A percentile compares a stretch with the other conserved stretches of the same genome.
Evolutionary conservation across 306 rosid genomes (phyloP).

Genomic region (Prunus armeniaca): DNA sequence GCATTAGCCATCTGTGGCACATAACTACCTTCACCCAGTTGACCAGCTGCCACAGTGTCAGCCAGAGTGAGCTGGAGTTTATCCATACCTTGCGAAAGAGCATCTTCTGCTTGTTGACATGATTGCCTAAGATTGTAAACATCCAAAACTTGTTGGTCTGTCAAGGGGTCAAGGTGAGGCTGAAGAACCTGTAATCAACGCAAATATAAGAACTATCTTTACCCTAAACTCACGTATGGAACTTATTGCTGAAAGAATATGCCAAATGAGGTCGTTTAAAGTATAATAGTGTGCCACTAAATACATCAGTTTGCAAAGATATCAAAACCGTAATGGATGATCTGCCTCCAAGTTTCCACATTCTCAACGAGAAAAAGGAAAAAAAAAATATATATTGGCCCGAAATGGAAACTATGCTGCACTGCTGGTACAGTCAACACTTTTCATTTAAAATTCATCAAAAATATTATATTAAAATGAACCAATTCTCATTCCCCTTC

Average conservation of each 20-base stretch:
- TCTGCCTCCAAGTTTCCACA: neutral
- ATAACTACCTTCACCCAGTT: conserved; percentile 45
- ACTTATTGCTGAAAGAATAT: neutral
- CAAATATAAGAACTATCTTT: conserved; percentile 13
- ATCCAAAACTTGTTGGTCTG: conserved; percentile 56
- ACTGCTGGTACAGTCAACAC: neutral
- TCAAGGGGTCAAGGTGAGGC: conserved; percentile 61
- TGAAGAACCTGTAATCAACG: conserved; percentile 59
- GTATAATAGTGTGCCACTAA: neutral
- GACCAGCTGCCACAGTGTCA: conserved; percentile 55
- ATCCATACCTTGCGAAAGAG: conserved; percentile 83
- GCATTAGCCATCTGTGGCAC: conserved; percentile 54
- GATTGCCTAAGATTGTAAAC: conserved; percentile 60
- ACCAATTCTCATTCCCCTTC: neutral
- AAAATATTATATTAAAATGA: neutral
- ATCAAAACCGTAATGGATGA: neutral
- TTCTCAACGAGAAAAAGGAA: neutral
- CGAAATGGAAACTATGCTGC: neutral
- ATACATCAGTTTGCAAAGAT: neutral
- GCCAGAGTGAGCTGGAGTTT: conserved; percentile 68
- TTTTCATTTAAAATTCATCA: neutral
- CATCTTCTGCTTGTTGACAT: conserved; percentile 95
- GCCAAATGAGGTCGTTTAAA: neutral
- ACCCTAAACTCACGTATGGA: neutral
- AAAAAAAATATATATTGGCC: neutral